A percentile compares a stretch with the other conserved stretches of the same genome.
phyloP scores from a whole-genome alignment of 495 filamentous ascomycete genomes.

The Bryoglossum gracile region DNA sequence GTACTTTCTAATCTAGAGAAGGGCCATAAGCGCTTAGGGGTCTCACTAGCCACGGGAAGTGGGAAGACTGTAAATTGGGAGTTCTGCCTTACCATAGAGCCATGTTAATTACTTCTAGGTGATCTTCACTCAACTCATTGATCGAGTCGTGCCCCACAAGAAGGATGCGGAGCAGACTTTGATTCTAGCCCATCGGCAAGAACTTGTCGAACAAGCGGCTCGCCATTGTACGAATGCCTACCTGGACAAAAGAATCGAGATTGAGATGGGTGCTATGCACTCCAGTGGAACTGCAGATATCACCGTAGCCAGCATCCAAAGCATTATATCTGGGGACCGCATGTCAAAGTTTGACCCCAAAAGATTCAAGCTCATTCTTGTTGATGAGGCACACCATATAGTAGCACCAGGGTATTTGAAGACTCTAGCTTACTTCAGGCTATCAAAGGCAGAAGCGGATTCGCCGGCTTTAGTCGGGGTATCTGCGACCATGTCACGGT shows the following conservation, averaged over 20 bases:
- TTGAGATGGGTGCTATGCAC: constrained; percentile 77
- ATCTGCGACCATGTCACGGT: constrained; percentile 84
- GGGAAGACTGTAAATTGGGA: constrained; percentile 76
- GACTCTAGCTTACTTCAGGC: constrained; percentile 65
- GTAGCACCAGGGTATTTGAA: constrained; percentile 72
- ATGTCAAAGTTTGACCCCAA: constrained; percentile 72
- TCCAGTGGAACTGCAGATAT: constrained; percentile 81
- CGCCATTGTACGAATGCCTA: constrained; percentile 75
- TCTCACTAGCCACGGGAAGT: constrained; percentile 86
- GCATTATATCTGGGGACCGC: constrained; percentile 65
- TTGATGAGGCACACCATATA: constrained; percentile 98
- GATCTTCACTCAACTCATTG: constrained; percentile 93
- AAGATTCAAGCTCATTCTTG: constrained; percentile 81
- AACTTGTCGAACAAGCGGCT: constrained; percentile 94
- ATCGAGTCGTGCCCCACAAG: constrained; percentile 55
- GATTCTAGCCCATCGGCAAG: constrained; percentile 84
- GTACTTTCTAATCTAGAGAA: constrained; percentile 63
- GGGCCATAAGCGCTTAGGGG: constrained; percentile 74
- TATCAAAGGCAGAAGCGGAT: constrained; percentile 43
- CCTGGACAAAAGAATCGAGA: constrained; percentile 68
- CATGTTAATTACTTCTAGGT: constrained; percentile 44
- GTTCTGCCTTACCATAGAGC: background rate
- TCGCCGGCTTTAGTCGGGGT: constrained; percentile 80
- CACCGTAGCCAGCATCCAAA: constrained; percentile 84
- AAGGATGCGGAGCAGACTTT: constrained; percentile 65